phyloP scores from a whole-genome alignment of 2,329 filamentous ascomycete genomes.

The Trematosphaeria pertusa region DNA sequence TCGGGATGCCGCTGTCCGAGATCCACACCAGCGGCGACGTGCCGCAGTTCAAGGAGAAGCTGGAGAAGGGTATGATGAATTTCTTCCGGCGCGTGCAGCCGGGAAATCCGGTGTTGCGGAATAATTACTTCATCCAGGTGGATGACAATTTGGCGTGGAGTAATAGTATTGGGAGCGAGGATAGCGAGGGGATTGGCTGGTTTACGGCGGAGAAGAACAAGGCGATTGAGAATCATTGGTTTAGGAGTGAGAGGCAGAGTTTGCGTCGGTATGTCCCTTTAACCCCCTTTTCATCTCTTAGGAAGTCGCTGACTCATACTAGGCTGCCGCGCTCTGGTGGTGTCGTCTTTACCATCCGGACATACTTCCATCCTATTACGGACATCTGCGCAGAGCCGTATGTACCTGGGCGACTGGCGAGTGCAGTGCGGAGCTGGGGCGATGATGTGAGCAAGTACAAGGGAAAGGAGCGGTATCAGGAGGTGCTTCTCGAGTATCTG shows the following conservation, averaged over 20 bases:
- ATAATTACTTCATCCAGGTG: conserved; percentile 90
- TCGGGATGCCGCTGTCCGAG: conserved; percentile 77
- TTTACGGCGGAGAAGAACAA: conserved; percentile 76
- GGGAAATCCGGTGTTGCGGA: conserved; percentile 70
- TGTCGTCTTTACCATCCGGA: conserved; percentile 76
- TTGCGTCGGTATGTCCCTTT: conserved; percentile 59
- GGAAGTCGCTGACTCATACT: no score
- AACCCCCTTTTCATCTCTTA: not conserved
- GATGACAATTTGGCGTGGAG: conserved; percentile 81
- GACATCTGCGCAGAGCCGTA: conserved; percentile 74
- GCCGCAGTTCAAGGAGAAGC: conserved; percentile 72
- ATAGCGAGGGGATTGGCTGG: conserved; percentile 71
- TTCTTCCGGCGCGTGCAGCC: conserved; percentile 78
- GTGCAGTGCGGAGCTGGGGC: conserved; percentile 81
- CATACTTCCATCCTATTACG: conserved; percentile 77
- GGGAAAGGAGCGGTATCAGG: conserved; percentile 75
- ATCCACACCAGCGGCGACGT: conserved; percentile 83
- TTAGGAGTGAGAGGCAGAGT: conserved; percentile 78
- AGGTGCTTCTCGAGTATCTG: conserved; percentile 77
- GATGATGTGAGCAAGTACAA: conserved; percentile 80
- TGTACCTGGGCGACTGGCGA: conserved; percentile 79
- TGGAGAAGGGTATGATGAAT: conserved; percentile 80
- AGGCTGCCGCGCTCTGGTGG: conserved; percentile 55
- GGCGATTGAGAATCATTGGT: conserved; percentile 75
- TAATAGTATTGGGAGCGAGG: conserved; percentile 75